Evolutionary conservation across 257 asterid genomes (phyloP).

Genomic region (Solanum bukasovii): DNA sequence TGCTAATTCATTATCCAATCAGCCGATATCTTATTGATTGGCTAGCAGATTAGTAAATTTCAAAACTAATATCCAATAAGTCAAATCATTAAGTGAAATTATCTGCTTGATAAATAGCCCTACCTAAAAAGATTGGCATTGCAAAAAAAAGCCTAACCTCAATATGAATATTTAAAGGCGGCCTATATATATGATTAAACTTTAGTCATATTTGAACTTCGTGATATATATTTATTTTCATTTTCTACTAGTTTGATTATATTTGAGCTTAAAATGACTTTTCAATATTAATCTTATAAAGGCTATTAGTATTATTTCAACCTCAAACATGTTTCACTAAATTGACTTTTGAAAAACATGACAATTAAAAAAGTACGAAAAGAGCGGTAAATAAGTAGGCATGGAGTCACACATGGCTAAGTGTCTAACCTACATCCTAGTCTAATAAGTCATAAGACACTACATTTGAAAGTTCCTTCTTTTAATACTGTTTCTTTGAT

Average conservation of each 20-base stretch:
- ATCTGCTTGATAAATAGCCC: background rate
- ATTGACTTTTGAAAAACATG: no score
- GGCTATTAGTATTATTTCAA: no score
- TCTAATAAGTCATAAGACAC: background rate
- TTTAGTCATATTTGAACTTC: background rate
- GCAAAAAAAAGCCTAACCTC: background rate
- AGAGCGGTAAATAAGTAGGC: background rate
- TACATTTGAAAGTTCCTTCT: background rate
- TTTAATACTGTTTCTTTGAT: no score
- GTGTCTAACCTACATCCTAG: conserved; percentile 12
- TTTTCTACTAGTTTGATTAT: no score
- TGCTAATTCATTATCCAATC: background rate
- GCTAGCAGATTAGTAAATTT: no score
- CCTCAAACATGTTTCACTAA: no score
- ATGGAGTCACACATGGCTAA: background rate
- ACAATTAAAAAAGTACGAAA: no score
- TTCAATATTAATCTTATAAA: background rate
- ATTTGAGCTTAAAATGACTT: no score
- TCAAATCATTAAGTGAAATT: background rate
- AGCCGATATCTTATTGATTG: no score
- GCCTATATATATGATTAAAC: background rate
- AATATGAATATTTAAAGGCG: no score
- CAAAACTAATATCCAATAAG: no score
- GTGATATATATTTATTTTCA: background rate
- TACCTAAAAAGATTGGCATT: background rate